Evolutionary conservation across 2,329 filamentous ascomycete genomes (phyloP), one percentile per base, ranked within the genome.

Genomic region (Colletotrichum cordylinicola): DNA sequence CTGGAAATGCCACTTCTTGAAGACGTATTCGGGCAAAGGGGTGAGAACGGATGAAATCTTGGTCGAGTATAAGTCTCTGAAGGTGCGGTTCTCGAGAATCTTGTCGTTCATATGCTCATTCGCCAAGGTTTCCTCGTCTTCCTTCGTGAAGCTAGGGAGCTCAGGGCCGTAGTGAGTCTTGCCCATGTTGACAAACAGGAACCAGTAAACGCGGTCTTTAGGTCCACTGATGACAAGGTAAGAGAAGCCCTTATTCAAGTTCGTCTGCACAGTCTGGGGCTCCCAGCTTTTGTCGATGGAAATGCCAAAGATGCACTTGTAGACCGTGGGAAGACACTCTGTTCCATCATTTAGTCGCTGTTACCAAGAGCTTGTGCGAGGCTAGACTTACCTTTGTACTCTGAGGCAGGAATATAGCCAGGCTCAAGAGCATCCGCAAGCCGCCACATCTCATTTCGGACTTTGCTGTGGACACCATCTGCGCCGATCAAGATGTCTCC

Each of bases 401-500:
- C 80, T 2, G 73, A 66, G 0, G 35, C 61, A 1, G 76, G 39
- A 33, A 83, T 81, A 52, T 79, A 80, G 4, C 80, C 81, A 6
- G 81, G 79, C 27, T 81, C 70, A 1, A 78, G 73, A 16, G 76
- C 75, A 31, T 79, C 67, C 16, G 66, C 81, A 2, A 81, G 71
- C 8, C 79, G 74, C 31, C 66, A 70, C 82, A 83, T 83, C 39
- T 84, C 82, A 7, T 75, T 61, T 6, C 86, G 78, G 1, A 86
- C 80, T 0, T 69, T 77, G 77, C 85, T 87, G 71, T 86, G 81
- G 18, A 87, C 80, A 2, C 87, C 86, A 60, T 87, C 86, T 1
- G 83, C 82, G 0, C 86, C 85, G 9, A 70, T 43, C 39, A 74
- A 48, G 24, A 74, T 70, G 67, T 74, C 71, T 15, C 71, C 71